Conservation (phyloP, 2,329 filamentous ascomycete species). For the Fusarium camptoceras region DNA sequence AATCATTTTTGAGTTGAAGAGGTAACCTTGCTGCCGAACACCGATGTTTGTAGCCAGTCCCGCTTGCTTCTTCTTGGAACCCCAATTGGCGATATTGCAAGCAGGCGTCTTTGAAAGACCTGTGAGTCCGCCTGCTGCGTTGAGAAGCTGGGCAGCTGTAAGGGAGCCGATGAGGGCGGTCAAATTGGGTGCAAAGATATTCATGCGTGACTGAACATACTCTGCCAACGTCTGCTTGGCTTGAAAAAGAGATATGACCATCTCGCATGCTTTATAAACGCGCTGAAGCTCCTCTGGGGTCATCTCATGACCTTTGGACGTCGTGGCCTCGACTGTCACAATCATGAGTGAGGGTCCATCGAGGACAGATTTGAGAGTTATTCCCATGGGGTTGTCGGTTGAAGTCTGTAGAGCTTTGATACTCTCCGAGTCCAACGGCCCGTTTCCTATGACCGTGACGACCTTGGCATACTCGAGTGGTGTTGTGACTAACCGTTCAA, state of each 20-base stretch:
- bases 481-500: constrained; percentile 89
- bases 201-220: constrained; percentile 98
- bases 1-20: constrained; percentile 93
- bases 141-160: constrained; percentile 95
- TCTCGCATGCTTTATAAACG: constrained; percentile 83
- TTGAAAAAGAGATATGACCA: constrained; percentile 86
- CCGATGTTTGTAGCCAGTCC: constrained; percentile 94
- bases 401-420: constrained; percentile 84
- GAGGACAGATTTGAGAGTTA: constrained; percentile 81
- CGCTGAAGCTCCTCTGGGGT: constrained; percentile 78
- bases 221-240: constrained; percentile 89
- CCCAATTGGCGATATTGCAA: constrained; percentile 91
- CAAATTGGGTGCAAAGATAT: constrained; percentile 92
- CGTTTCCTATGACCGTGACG: constrained; percentile 92
- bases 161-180: constrained; percentile 91
- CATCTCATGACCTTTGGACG: constrained; percentile 84
- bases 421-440: constrained; percentile 82
- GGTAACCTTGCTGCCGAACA: constrained; percentile 89
- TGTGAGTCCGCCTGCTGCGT: constrained; percentile 88
- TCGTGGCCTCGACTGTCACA: constrained; percentile 93
- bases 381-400: constrained; percentile 80
- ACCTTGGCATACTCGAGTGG: constrained; percentile 96
- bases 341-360: constrained; percentile 95
- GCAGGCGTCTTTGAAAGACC: constrained; percentile 92
- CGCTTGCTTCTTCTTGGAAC: constrained; percentile 85